Conservation (phyloP, 495 filamentous ascomycete species). For the Tuber magnatum region DNA sequence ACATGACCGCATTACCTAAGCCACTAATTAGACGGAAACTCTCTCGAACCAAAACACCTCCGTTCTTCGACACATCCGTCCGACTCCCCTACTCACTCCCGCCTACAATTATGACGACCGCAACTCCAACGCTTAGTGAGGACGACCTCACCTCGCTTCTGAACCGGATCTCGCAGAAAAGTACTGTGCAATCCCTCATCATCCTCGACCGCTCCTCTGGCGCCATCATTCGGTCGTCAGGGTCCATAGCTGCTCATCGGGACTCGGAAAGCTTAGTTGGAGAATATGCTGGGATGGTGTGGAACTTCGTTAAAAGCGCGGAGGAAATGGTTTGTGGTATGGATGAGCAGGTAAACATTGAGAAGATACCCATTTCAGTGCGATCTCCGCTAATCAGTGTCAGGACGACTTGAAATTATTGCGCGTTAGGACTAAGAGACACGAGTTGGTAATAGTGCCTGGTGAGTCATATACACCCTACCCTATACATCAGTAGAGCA, state of each 20-base stretch:
- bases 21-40: neutral
- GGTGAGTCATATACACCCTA: conserved; percentile 26
- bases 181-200: conserved; percentile 35
- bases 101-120: conserved; percentile 16
- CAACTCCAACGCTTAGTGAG: conserved; percentile 27
- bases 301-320: conserved; percentile 37
- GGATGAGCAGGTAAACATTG: conserved; percentile 30
- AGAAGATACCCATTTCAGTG: neutral
- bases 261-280: conserved; percentile 33
- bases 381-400: conserved; percentile 4
- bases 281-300: conserved; percentile 39
- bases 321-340: conserved; percentile 39
- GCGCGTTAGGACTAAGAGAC: conserved; percentile 46
- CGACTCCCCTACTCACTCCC: neutral
- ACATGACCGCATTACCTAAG: neutral
- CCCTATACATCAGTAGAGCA: neutral
- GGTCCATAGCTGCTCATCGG: conserved; percentile 34
- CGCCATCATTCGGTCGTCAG: conserved; percentile 38
- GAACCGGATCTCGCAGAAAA: conserved; percentile 36
- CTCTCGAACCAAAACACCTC: neutral
- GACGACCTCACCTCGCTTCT: conserved; percentile 36
- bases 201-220: conserved; percentile 35
- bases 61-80: neutral
- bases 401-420: conserved; percentile 37
- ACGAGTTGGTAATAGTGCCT: conserved; percentile 56